Evolutionary conservation across 768 basidiomycete genomes (phyloP).

Genomic region (Flagelloscypha sp.): DNA sequence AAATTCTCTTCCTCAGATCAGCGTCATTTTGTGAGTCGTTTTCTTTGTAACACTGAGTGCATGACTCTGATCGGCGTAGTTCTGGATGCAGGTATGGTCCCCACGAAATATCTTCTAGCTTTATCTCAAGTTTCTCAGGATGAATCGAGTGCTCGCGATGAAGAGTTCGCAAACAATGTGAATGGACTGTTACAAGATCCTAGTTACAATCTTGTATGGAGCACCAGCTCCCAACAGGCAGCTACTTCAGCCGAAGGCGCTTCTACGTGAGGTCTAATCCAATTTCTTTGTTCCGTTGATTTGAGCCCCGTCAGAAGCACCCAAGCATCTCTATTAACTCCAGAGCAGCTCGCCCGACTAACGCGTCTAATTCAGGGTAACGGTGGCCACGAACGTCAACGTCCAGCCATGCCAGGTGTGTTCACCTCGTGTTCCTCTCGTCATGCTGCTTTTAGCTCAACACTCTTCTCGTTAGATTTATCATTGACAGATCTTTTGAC

Average conservation of each 20-base stretch:
- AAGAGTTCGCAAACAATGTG: constrained; percentile 65
- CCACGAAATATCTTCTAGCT: neutral
- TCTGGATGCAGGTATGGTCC: constrained; percentile 88
- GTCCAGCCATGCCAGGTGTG: constrained; percentile 26
- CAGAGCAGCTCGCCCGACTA: constrained; percentile 63
- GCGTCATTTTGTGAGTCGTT: constrained; percentile 72
- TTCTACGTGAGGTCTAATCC: constrained; percentile 12
- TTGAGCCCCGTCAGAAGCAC: no score
- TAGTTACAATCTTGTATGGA: constrained; percentile 54
- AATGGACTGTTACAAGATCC: constrained; percentile 66
- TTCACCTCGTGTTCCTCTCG: constrained; percentile 9
- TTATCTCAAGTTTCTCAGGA: constrained; percentile 37
- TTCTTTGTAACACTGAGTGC: constrained; percentile 3
- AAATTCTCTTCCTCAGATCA: constrained; percentile 89
- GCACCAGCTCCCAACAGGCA: constrained; percentile 29
- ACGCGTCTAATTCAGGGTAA: constrained; percentile 43
- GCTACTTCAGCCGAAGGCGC: constrained; percentile 34
- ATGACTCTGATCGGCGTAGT: constrained; percentile 35
- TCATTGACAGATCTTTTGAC: constrained; percentile 72
- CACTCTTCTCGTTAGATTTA: constrained; percentile 33
- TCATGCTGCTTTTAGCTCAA: neutral
- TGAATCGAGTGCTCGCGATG: constrained; percentile 55
- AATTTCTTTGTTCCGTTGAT: neutral
- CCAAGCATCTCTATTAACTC: constrained; percentile 41
- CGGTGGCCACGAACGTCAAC: constrained; percentile 23